Percentiles rank a stretch among this genome's conserved stretches.
Conservation (phyloP, 1,139 yeast species). For the Suzukiozyma palmioleophila region DNA sequence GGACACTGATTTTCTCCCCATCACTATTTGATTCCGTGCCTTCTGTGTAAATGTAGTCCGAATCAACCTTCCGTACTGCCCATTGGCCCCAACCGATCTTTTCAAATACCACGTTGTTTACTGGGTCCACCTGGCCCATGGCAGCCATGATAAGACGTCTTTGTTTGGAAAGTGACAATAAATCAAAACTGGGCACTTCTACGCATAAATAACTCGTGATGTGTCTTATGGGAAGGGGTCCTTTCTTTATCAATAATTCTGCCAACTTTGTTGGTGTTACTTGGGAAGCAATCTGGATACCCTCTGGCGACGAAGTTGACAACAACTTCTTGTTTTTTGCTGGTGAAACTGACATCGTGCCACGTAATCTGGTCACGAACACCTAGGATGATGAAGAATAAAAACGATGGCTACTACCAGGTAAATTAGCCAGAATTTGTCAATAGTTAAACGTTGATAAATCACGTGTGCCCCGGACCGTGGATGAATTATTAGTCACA, state of each 20-base stretch:
- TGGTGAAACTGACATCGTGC: slow-evolving; percentile 2
- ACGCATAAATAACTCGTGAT: slow-evolving; percentile 73
- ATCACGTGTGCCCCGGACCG: no score
- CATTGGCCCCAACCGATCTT: slow-evolving; percentile 99
- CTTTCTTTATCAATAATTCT: slow-evolving; percentile 61
- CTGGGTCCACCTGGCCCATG: slow-evolving; percentile 61
- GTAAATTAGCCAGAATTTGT: no score
- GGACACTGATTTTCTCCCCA: slow-evolving; percentile 23
- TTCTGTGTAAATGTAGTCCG: slow-evolving; percentile 47
- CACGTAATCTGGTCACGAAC: no score
- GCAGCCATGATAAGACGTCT: slow-evolving; percentile 87
- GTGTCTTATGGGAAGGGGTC: slow-evolving; percentile 88
- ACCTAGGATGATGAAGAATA: no score
- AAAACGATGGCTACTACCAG: no score
- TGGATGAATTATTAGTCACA: no score
- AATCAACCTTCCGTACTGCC: slow-evolving; percentile 66
- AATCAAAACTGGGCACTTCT: slow-evolving; percentile 78
- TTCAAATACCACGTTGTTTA: slow-evolving; percentile 68
- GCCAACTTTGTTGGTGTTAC: slow-evolving; percentile 82
- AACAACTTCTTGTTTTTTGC: slow-evolving; percentile 25
- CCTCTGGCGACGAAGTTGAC: slow-evolving; percentile 83
- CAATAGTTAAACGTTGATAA: no score
- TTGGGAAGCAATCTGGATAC: slow-evolving; percentile 81
- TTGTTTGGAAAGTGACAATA: slow-evolving; percentile 80
- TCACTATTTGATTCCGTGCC: slow-evolving; percentile 24